Base-by-base conservation (phyloP, 371 early-diverging fungal genomes). In the Umbelopsis sp. region DNA sequence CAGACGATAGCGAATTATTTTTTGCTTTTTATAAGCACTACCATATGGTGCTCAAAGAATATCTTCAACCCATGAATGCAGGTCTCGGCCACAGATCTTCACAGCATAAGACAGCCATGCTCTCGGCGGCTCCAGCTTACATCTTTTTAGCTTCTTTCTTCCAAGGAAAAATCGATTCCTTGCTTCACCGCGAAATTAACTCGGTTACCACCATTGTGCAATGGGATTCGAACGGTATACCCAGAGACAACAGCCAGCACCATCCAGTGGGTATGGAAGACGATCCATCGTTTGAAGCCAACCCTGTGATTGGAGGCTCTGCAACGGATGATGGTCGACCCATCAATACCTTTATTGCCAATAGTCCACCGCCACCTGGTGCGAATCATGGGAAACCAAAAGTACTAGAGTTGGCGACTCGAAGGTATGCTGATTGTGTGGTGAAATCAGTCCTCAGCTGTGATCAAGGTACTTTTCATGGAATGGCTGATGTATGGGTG, bases 21-120 rank as follows among this genome's bases (percentile, higher is more conserved):
- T 85, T 86, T 65, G 73, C 84, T 22, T 88, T 88, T 70, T 88
- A 86, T 66, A 76, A 81, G 16, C 82, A 83, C 50, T 88, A 88
- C 57, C 86, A 88, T 67, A 65, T 74, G 10, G 74, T 75, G 22
- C 69, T 87, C 16, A 70, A 72, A 12, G 69, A 69, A 6, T 83
- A 84, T 52, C 67, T 84, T 29, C 74, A 29, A 74, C 65, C 25
- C 70, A 70, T 67, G 57, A 63, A 1, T 66, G 72, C 37, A 3
- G 12, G 32, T 16, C 12, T 24, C 24, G 4, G 22, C 9, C 25
- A 14, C 2, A 29, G 24, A 75, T 69, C 41, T 7, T 25, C 71
- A 65, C n/a, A 76, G 69, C 24, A 70, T 70, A 65, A 82, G 65
- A 81, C 74, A 32, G 25, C 70, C 1, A 72, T 80, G 0, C 76